Base-by-base conservation (phyloP, 768 basidiomycete species). In the Tulasnella sp. region DNA sequence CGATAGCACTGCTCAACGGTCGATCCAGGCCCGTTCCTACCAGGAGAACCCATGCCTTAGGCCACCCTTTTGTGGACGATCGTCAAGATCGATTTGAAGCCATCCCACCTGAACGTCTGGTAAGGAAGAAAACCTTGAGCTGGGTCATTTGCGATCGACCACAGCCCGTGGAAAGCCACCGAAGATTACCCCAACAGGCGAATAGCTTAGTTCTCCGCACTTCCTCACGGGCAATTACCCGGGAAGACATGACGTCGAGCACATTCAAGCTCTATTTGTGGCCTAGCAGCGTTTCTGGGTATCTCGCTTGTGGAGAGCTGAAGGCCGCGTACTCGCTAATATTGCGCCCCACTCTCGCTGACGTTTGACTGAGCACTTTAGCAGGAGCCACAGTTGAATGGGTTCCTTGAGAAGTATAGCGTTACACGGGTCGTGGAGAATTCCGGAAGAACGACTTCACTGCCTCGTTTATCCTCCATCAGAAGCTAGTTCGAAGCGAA, bases 51-150 rank as follows among this genome's bases (percentile, higher is more conserved):
- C n/a, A 69, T 69, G 64, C 64, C 64, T 69, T 37, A 69, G 64
- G 64, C 64, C 64, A 69, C 28, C 64, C 18, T 28, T 28, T 69
- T 69, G 34, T 20, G 64, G 16, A 28, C 64, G 31, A 69, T 69
- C 64, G 31, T 69, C 64, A 31, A 34, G 31, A 69, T 69, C 64
- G 64, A 69, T 69, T 69, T 69, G 31, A 69, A 14, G 7, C 8
- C 20, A 24, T 16, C 58, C 14, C 58, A 60, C n/a, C 18, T 46
- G 46, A 46, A 54, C 54, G 54, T 4, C 64, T 28, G 12, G 28
- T 31, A 28, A 31, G 64, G 28, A 69, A 69, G 64, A 69, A 69
- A 69, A 69, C 64, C 64, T 69, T 69, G 64, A 69, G 58, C n/a
- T 31, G 34, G 64, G 18, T 28, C 31, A 37, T 31, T 37, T 37